Conservation (phyloP, 768 basidiomycete species). For the Hemileccinum impolitum region DNA sequence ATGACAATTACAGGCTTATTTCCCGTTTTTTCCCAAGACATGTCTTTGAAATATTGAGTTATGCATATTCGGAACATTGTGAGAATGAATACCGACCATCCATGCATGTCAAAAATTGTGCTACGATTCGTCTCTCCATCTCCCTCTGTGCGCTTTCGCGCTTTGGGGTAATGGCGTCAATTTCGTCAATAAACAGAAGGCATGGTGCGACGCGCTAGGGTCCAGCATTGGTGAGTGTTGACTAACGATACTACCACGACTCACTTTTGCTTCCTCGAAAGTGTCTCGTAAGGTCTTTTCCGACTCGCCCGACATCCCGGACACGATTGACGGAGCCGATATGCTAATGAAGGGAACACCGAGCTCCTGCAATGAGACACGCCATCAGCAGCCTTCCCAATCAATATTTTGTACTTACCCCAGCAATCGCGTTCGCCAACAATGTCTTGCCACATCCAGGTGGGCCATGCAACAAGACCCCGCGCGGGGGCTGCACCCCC, state of each 20-base stretch:
- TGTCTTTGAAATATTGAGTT: constrained; percentile 50
- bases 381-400: background rate
- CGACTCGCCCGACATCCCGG: constrained; percentile 97
- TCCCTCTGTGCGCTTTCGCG: constrained; percentile 96
- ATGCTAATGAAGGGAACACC: constrained; percentile 90
- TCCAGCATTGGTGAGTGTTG: background rate
- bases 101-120: constrained; percentile 97
- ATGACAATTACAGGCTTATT: constrained; percentile 93
- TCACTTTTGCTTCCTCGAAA: constrained; percentile 94
- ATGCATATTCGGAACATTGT: background rate
- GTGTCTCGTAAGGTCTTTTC: constrained; percentile 95
- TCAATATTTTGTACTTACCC: constrained; percentile 50
- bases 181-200: constrained; percentile 94
- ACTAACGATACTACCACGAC: constrained; percentile 3
- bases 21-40: constrained; percentile 94
- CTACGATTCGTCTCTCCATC: constrained; percentile 97
- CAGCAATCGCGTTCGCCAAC: constrained; percentile 91
- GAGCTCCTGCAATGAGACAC: constrained; percentile 59
- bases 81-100: constrained; percentile 63
- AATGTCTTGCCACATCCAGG: constrained; percentile 97
- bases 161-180: constrained; percentile 97
- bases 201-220: constrained; percentile 83
- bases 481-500: constrained; percentile 88
- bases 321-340: constrained; percentile 93
- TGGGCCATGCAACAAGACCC: constrained; percentile 91